phyloP scores from a whole-genome alignment of 1,284 basidiomycete species.

The Coniferiporia sulphurascens region DNA sequence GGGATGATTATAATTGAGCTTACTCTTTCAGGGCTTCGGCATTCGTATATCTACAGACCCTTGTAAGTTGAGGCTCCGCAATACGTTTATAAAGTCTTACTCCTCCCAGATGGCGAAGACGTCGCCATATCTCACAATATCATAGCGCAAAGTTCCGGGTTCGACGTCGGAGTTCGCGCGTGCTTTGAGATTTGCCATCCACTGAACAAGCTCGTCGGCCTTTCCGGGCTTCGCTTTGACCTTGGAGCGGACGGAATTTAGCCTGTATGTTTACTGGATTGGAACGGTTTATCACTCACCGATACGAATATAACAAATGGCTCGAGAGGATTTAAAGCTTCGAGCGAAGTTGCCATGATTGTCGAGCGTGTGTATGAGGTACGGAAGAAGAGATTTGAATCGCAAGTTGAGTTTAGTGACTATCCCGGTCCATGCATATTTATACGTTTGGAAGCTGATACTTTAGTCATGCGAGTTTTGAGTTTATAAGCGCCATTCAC shows the following conservation, averaged over 20 bases:
- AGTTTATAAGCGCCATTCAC: too few species aligned
- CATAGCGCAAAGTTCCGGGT: conserved; percentile 6
- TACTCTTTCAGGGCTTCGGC: background rate
- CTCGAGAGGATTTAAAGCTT: background rate
- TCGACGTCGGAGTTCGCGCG: conserved; percentile 10
- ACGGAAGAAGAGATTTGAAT: background rate
- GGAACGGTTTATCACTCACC: background rate
- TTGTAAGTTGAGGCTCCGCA: background rate
- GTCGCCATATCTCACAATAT: conserved; percentile 5
- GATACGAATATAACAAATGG: background rate
- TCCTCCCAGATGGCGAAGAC: conserved; percentile 6
- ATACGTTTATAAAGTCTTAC: background rate
- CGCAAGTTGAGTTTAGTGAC: too few species aligned
- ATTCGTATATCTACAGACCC: background rate
- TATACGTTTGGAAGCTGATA: too few species aligned
- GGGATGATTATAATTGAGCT: background rate
- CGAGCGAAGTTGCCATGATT: background rate
- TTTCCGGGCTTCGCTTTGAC: conserved; percentile 8
- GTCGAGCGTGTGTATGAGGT: background rate
- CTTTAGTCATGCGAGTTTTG: too few species aligned
- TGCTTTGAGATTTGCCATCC: conserved; percentile 5
- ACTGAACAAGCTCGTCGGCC: conserved; percentile 8
- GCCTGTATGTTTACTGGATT: background rate
- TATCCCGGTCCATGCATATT: too few species aligned
- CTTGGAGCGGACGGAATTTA: background rate